A percentile compares a stretch with the other conserved stretches of the same genome.
phyloP scores from a whole-genome alignment of 768 basidiomycete species.

The Leccinellum rugosiceps region DNA sequence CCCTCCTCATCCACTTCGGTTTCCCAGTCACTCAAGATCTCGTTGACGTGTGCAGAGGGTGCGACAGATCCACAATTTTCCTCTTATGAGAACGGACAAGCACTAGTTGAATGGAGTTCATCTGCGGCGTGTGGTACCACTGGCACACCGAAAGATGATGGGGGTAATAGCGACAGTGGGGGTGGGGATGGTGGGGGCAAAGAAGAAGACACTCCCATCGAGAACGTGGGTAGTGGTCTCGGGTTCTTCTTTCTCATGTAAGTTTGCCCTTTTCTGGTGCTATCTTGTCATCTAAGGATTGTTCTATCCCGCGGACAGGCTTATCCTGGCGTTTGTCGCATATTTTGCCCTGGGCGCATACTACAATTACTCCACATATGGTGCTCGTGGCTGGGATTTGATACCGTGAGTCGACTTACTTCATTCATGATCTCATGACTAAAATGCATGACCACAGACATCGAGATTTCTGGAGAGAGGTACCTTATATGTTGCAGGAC shows the following conservation, averaged over 20 bases:
- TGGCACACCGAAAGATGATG: constrained; percentile 25
- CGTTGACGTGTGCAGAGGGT: constrained; percentile 51
- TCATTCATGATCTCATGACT: constrained; percentile 1
- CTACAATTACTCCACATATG: constrained; percentile 86
- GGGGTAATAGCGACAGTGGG: constrained; percentile 15
- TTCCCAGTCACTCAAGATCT: constrained; percentile 59
- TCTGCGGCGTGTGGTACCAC: constrained; percentile 53
- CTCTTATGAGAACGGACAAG: constrained; percentile 56
- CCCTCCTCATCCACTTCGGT: constrained; percentile 39
- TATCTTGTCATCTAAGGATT: constrained; percentile 4
- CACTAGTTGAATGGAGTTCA: constrained; percentile 60
- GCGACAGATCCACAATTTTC: constrained; percentile 48
- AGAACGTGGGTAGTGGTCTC: constrained; percentile 66
- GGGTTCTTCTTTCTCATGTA: constrained; percentile 88
- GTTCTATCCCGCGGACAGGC: constrained; percentile 40
- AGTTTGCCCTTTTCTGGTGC: constrained; percentile 27
- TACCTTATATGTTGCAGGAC: constrained; percentile 81
- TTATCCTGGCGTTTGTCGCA: constrained; percentile 55
- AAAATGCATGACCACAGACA: constrained; percentile 45
- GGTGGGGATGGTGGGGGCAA: constrained; percentile 10
- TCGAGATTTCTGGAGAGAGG: constrained; percentile 88
- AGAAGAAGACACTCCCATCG: constrained; percentile 31
- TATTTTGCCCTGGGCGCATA: constrained; percentile 83
- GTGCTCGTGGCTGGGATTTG: constrained; percentile 76
- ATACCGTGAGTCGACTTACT: constrained; percentile 65